These are phyloP conservation scores for Euphorbia lathyris DNA, from an alignment of 345 rosid genomes.

Conservation along the genomic window DNA sequence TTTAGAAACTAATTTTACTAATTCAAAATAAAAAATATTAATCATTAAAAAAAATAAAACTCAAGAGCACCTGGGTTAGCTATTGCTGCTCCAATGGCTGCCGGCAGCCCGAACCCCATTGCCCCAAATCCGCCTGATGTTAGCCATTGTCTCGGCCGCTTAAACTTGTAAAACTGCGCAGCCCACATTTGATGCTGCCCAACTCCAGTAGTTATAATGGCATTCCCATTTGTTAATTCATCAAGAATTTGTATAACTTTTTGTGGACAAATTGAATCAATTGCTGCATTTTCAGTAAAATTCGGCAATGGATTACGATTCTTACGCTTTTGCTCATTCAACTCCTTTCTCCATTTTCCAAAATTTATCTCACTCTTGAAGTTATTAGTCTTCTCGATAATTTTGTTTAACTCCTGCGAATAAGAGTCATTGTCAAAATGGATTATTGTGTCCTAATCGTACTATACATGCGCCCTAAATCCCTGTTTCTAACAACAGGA, in stretches of 20 bases:
- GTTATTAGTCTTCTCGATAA: conserved; percentile 46
- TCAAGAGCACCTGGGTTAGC: conserved; percentile 65
- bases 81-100: conserved; percentile 96
- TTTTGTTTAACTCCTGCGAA: conserved; percentile 47
- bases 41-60: no score
- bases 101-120: conserved; percentile 97
- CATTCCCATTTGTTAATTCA: conserved; percentile 79
- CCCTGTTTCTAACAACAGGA: no score
- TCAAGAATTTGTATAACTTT: conserved; percentile 83
- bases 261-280: conserved; percentile 92
- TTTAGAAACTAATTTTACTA: no score
- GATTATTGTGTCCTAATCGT: no score
- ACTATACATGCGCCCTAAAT: no score
- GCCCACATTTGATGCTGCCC: conserved; percentile 99
- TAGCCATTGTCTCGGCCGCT: conserved; percentile 83
- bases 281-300: no score
- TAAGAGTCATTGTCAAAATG: no score
- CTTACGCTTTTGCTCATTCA: conserved; percentile 61
- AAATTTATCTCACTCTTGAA: conserved; percentile 50
- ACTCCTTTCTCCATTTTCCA: conserved; percentile 69
- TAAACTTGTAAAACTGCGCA: conserved; percentile 92
- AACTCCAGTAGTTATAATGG: conserved; percentile 90
- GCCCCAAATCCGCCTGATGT: conserved; percentile 95
- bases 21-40: no score
- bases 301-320: conserved; percentile 62